phyloP scores from a whole-genome alignment of 2,329 filamentous ascomycete genomes.

The Chaetomiaceae sp. region DNA sequence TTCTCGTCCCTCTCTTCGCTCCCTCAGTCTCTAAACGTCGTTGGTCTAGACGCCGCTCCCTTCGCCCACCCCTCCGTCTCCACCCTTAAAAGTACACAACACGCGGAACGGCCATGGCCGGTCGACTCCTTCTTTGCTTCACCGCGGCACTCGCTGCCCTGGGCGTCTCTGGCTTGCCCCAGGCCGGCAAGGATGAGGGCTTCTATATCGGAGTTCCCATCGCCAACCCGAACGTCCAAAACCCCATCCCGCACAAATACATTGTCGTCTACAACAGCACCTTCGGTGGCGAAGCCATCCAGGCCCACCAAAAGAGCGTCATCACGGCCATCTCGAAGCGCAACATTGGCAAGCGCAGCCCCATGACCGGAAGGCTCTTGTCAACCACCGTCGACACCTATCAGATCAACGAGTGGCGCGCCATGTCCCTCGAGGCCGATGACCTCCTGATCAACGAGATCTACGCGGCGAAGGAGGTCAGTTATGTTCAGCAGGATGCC shows the following conservation, averaged over 20 bases:
- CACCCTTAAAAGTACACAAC: not conserved
- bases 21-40: no score
- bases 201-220: slow-evolving; percentile 41
- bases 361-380: slow-evolving; percentile 41
- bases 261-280: slow-evolving; percentile 61
- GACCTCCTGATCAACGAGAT: slow-evolving; percentile 38
- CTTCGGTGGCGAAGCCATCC: slow-evolving; percentile 44
- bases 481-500: slow-evolving; percentile 44
- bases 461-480: slow-evolving; percentile 39
- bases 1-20: slow-evolving; percentile 13
- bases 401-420: slow-evolving; percentile 47
- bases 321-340: slow-evolving; percentile 49
- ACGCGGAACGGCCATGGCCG: slow-evolving; percentile 22
- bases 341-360: slow-evolving; percentile 49
- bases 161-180: slow-evolving; percentile 22
- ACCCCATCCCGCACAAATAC: slow-evolving; percentile 53
- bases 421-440: slow-evolving; percentile 40
- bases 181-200: slow-evolving; percentile 22
- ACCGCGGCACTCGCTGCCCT: slow-evolving; percentile 24
- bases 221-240: slow-evolving; percentile 43
- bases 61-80: slow-evolving; percentile 6
- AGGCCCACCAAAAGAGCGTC: slow-evolving; percentile 45
- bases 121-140: slow-evolving; percentile 26
- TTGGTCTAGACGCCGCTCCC: not conserved
- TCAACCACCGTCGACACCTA: slow-evolving; percentile 45